These are phyloP conservation scores for Persicaria tinctoria DNA, from an alignment of 148 eudicot genomes.

Conservation along the genomic window DNA sequence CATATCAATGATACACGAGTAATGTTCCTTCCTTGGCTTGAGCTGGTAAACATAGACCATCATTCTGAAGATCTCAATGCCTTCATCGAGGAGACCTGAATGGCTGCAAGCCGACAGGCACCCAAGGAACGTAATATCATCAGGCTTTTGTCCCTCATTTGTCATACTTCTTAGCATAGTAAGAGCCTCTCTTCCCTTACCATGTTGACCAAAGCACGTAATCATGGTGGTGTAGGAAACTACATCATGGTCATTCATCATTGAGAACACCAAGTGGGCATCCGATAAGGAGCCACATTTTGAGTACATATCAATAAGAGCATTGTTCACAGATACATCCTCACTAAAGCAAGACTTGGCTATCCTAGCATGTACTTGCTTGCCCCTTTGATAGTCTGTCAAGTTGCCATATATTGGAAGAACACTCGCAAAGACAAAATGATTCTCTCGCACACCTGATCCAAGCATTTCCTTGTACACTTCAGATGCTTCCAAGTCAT, in stretches of 20 bases:
- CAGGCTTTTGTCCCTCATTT: conserved; percentile 20
- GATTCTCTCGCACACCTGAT: conserved; percentile 22
- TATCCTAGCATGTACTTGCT: conserved; percentile 30
- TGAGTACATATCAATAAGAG: conserved; percentile 37
- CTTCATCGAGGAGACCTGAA: conserved; percentile 24
- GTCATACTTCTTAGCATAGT: conserved; percentile 18
- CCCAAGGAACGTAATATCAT: conserved; percentile 29
- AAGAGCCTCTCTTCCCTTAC: conserved; percentile 30
- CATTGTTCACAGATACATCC: conserved; percentile 30
- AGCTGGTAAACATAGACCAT: conserved; percentile 20
- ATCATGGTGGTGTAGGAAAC: conserved; percentile 32
- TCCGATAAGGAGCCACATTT: conserved; percentile 34
- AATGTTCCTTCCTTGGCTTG: conserved; percentile 29
- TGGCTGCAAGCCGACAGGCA: conserved; percentile 37
- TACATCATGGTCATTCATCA: conserved; percentile 28
- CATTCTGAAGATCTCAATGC: conserved; percentile 19
- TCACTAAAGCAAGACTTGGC: conserved; percentile 21
- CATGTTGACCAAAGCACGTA: conserved; percentile 32
- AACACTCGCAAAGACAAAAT: conserved; percentile 28
- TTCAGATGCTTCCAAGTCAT: conserved; percentile 20
- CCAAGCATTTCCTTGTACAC: conserved; percentile 27
- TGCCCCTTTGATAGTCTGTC: conserved; percentile 26
- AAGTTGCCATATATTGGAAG: conserved; percentile 29
- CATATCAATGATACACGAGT: conserved; percentile 35
- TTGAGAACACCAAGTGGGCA: conserved; percentile 24